These are phyloP conservation scores for Baorangia bicolor DNA, from an alignment of 768 basidiomycete genomes.

Conservation along the genomic window DNA sequence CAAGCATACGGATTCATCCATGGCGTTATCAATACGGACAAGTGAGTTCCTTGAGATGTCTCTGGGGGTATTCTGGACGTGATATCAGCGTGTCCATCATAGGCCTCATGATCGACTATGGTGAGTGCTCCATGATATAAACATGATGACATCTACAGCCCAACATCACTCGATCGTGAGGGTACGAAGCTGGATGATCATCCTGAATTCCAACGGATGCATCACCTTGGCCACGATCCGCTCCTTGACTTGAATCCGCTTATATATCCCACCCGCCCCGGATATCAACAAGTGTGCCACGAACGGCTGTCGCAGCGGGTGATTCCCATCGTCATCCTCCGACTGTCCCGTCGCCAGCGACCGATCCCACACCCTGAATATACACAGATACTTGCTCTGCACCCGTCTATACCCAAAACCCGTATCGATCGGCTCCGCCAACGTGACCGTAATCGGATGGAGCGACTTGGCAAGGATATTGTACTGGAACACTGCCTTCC, in stretches of 20 bases:
- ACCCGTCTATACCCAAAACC: conserved; percentile 6
- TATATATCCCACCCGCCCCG: conserved; percentile 7
- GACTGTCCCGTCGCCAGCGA: conserved; percentile 3
- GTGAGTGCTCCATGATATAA: too few relatives aligned
- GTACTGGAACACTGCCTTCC: conserved; percentile 7
- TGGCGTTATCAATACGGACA: too few relatives aligned
- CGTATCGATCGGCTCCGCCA: conserved; percentile 8
- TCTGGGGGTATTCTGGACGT: too few relatives aligned
- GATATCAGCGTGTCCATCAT: too few relatives aligned
- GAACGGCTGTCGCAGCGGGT: conserved; percentile 11
- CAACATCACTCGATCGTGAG: conserved; percentile 9
- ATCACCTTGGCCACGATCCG: conserved; percentile 13
- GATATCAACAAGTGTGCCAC: conserved; percentile 11
- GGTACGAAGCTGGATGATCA: conserved; percentile 5
- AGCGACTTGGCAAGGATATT: conserved; percentile 6
- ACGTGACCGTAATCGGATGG: conserved; percentile 9
- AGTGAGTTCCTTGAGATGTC: too few relatives aligned
- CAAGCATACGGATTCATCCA: too few relatives aligned
- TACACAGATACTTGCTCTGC: conserved; percentile 2
- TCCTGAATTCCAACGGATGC: conserved; percentile 2
- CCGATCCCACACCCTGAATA: conserved; percentile 13
- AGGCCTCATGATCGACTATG: too few relatives aligned
- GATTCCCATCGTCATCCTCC: neutral
- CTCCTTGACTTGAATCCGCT: conserved; percentile 6
- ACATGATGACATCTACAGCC: too few relatives aligned